A percentile compares a stretch with the other conserved stretches of the same genome.
These are phyloP conservation scores for Panicum virgatum DNA, from an alignment of 202 grass and related monocot genomes.

Conservation along the genomic window DNA sequence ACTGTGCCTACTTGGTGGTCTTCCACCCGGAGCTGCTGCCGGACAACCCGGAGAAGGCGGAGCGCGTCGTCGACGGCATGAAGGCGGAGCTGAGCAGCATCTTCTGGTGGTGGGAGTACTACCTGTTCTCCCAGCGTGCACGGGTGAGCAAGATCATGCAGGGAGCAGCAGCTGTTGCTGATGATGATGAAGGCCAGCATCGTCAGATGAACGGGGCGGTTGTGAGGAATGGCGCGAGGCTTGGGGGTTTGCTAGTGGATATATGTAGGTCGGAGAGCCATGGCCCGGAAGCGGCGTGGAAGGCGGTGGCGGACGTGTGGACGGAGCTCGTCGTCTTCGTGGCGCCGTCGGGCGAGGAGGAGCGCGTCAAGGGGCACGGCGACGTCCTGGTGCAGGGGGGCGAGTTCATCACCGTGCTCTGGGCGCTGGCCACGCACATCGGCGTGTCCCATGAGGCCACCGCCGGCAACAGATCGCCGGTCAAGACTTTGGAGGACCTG, in stretches of 20 bases:
- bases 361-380: neutral
- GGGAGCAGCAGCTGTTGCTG: too few relatives aligned
- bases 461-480: too few relatives aligned
- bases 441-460: neutral
- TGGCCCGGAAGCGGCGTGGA: neutral
- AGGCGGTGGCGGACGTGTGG: conserved; percentile 26
- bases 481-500: too few relatives aligned
- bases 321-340: conserved; percentile 28
- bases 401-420: conserved; percentile 42
- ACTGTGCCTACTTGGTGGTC: conserved; percentile 15
- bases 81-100: neutral
- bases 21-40: conserved; percentile 19
- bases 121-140: neutral
- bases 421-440: neutral
- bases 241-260: neutral
- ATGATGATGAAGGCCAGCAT: too few relatives aligned
- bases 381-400: neutral
- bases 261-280: accelerated
- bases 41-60: neutral
- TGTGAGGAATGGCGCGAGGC: neutral
- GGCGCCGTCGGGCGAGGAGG: neutral
- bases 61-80: neutral
- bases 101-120: accelerated
- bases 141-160: neutral
- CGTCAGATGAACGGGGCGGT: neutral